Base-by-base conservation (phyloP, 306 rosid genomes). In the Pyrus communis region DNA sequence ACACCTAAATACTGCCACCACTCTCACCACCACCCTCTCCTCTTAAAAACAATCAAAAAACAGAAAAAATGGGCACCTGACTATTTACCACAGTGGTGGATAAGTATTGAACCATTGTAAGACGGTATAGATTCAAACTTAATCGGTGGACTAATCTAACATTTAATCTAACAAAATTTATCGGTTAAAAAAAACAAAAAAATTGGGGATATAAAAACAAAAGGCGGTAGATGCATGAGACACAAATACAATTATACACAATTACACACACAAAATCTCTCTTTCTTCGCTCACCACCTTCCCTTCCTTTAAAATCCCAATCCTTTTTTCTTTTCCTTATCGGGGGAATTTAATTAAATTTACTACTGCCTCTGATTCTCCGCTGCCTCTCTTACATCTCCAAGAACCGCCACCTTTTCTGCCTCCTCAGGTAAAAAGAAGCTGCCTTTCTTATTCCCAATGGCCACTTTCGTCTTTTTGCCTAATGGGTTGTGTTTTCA, bases 171-270 rank as follows among this genome's bases (percentile, higher is more conserved):
- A 35, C 0, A 35, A 35, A 35, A 35, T 6, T 35, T 35, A 6
- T 35, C 0, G 9, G 0, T 35, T 69, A 17, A 65, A 52, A 22
- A 22, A 19, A 18, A n/a, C 51, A 71, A n/a, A n/a, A n/a, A 21
- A 25, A 23, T 43, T 21, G 7, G 58, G 43, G 49, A 81, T 69
- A 75, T 40, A 82, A 70, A 85, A 86, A 86, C 93, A 86, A 89
- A 89, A 91, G 91, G 93, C 89, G 90, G 93, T 88, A 91, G 91
- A 89, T 91, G 97, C 97, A 91, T 91, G 92, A 91, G 89, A 87
- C 91, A 82, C 89, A 87, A 77, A 82, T 72, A 64, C 82, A 49
- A 15, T 15, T 49, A 2, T 40, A 83, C 80, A 35, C 40, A 35
- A 35, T 35, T 6, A 35, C 8, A 78, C 69, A 61, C 66, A 0